phyloP scores from a whole-genome alignment of 2,329 filamentous ascomycete genomes.

The Cladorrhinum sp. region DNA sequence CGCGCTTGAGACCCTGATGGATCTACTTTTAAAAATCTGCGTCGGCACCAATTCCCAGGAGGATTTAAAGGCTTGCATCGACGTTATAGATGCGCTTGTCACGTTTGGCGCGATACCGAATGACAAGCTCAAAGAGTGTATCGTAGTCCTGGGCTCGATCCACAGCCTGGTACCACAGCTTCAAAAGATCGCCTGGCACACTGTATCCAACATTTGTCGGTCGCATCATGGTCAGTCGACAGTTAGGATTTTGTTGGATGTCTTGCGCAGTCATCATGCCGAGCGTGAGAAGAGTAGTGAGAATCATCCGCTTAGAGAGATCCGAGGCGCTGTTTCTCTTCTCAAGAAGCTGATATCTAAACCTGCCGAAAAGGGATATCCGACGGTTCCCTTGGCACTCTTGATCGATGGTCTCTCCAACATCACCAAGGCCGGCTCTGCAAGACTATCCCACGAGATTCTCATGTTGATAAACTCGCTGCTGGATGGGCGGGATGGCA shows the following conservation, averaged over 20 bases:
- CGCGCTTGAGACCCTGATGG: slow-evolving; percentile 58
- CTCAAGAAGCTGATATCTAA: slow-evolving; percentile 62
- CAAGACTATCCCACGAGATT: slow-evolving; percentile 46
- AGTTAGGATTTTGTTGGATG: slow-evolving; percentile 62
- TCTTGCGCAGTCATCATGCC: slow-evolving; percentile 49
- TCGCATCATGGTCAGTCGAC: slow-evolving; percentile 72
- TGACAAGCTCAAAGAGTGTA: slow-evolving; percentile 59
- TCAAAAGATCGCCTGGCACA: slow-evolving; percentile 65
- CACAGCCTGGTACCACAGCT: slow-evolving; percentile 62
- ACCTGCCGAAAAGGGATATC: slow-evolving; percentile 57
- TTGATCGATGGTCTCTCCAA: slow-evolving; percentile 57
- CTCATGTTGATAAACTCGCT: slow-evolving; percentile 54
- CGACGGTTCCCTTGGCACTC: slow-evolving; percentile 55
- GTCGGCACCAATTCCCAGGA: slow-evolving; percentile 61
- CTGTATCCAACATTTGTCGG: slow-evolving; percentile 66
- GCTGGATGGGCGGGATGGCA: slow-evolving; percentile 51
- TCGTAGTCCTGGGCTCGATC: slow-evolving; percentile 70
- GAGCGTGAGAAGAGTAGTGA: slow-evolving; percentile 33
- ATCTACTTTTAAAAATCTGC: slow-evolving; percentile 63
- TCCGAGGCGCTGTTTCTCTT: slow-evolving; percentile 62
- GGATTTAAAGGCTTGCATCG: slow-evolving; percentile 66
- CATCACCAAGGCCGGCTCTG: slow-evolving; percentile 45
- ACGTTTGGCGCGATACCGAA: slow-evolving; percentile 69
- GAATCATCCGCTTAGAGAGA: slow-evolving; percentile 54
- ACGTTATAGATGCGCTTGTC: slow-evolving; percentile 66